Evolutionary conservation across 768 basidiomycete species (phyloP), one percentile per base, ranked within the genome.

Genomic region (Cystofilobasidium capitatum): DNA sequence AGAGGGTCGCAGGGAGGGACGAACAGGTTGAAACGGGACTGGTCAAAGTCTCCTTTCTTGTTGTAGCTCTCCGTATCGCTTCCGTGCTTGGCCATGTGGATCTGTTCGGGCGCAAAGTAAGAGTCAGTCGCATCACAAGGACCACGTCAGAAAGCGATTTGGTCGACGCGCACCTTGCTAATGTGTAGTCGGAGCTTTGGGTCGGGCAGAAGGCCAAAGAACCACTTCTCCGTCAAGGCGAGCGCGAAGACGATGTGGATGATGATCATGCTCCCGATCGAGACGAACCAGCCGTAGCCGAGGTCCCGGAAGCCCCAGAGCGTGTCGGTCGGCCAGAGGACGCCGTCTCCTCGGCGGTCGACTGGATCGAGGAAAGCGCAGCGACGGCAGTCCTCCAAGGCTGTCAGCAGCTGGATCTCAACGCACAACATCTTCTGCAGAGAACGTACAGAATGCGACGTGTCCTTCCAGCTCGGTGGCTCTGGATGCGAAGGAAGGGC

Each of bases 241-340:
- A 37, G 58, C 51, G 81, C 80, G 66, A 81, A 71, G 10, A 71
- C 64, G 40, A 47, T 29, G 70, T 80, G 79, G 37, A 81, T 74
- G 62, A 71, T 71, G 68, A 80, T 70, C 62, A 72, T 71, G 39
- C 79, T 75, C 35, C 79, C 62, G 24, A 79, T 59, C 64, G 74
- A 71, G 64, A 81, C 75, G 54, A 80, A 64, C 58, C 79, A n/a
- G 61, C 76, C 75, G 77, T 79, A 82, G 9, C 79, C 78, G 35
- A 82, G 76, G 33, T 75, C 75, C 66, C 77, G 76, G 71, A 81
- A 79, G 20, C 78, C 80, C 9, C 61, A 71, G 72, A 74, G 81
- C 10, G 81, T 82, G 61, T 81, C 80, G 14, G 70, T 63, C 5
- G 81, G 81, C 79, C 79, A 81, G 60, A 82, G 78, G 54, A 81